phyloP scores from a whole-genome alignment of 192 early-diverging fungal species.

The Coemansia sp. region DNA sequence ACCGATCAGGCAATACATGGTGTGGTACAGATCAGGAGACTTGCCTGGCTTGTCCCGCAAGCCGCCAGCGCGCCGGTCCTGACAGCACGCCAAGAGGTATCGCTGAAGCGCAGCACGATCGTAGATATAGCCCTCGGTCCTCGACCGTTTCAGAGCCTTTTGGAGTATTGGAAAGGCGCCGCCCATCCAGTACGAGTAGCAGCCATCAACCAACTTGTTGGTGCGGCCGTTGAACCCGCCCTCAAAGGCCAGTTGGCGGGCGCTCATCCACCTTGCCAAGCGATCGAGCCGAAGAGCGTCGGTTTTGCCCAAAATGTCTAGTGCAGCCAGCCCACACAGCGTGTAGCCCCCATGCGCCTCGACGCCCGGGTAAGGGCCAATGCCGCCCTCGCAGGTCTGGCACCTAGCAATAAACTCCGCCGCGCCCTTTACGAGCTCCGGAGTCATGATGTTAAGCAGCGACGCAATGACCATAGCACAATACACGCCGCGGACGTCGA shows the following conservation, averaged over 20 bases:
- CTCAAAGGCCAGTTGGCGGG: slow-evolving; percentile 85
- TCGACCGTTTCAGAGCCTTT: slow-evolving; percentile 57
- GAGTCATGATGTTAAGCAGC: slow-evolving; percentile 81
- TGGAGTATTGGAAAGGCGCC: slow-evolving; percentile 69
- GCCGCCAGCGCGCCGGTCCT: slow-evolving; percentile 67
- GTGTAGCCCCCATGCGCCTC: slow-evolving; percentile 98
- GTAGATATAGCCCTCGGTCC: slow-evolving; percentile 40
- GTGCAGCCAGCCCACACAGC: slow-evolving; percentile 87
- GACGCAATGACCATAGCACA: slow-evolving; percentile 80
- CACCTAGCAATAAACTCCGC: slow-evolving; percentile 73
- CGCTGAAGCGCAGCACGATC: slow-evolving; percentile 72
- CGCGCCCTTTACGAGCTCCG: slow-evolving; percentile 65
- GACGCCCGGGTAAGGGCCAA: slow-evolving; percentile 75
- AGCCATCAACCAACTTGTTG: slow-evolving; percentile 98
- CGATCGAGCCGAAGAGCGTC: slow-evolving; percentile 64
- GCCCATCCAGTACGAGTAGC: slow-evolving; percentile 97
- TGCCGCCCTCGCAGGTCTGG: slow-evolving; percentile 94
- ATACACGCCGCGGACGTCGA: slow-evolving; percentile 88
- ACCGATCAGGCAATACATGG: slow-evolving; percentile 88
- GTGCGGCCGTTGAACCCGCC: slow-evolving; percentile 95
- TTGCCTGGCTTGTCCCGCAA: slow-evolving; percentile 91
- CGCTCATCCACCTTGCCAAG: slow-evolving; percentile 69
- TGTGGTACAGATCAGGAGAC: slow-evolving; percentile 92
- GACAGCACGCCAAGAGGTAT: slow-evolving; percentile 88
- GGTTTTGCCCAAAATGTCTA: slow-evolving; percentile 71